Conservation (phyloP, 2,329 filamentous ascomycete species). For the Trichoderma sp. region DNA sequence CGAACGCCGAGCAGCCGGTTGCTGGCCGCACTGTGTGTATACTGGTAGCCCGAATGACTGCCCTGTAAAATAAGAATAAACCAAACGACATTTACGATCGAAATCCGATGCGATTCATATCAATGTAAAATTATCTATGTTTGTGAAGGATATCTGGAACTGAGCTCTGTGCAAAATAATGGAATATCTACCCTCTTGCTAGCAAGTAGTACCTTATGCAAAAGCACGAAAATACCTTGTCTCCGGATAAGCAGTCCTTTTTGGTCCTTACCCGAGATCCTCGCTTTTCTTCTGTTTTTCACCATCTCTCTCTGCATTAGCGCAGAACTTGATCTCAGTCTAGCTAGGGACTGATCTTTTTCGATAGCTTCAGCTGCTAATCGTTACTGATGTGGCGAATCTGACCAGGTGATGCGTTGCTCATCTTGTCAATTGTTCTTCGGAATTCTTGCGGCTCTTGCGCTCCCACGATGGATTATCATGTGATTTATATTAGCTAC, state of each 20-base stretch:
- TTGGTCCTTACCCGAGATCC: background rate
- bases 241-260: background rate
- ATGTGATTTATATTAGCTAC: background rate
- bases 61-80: slow-evolving; percentile 21
- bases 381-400: background rate
- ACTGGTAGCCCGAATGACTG: slow-evolving; percentile 1
- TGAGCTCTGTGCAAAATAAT: background rate
- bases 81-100: slow-evolving; percentile 13
- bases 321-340: background rate
- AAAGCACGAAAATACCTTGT: background rate
- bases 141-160: background rate
- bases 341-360: background rate
- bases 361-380: background rate
- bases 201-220: background rate
- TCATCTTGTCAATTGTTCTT: background rate
- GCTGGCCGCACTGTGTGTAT: background rate
- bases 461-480: no score
- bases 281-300: background rate
- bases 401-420: background rate
- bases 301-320: background rate
- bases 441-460: background rate
- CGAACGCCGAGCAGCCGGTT: slow-evolving; percentile 11
- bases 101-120: slow-evolving; percentile 1
- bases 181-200: background rate
- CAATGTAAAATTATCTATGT: background rate